Conservation (phyloP, 2,329 filamentous ascomycete species). For the Cordyceps militaris region DNA sequence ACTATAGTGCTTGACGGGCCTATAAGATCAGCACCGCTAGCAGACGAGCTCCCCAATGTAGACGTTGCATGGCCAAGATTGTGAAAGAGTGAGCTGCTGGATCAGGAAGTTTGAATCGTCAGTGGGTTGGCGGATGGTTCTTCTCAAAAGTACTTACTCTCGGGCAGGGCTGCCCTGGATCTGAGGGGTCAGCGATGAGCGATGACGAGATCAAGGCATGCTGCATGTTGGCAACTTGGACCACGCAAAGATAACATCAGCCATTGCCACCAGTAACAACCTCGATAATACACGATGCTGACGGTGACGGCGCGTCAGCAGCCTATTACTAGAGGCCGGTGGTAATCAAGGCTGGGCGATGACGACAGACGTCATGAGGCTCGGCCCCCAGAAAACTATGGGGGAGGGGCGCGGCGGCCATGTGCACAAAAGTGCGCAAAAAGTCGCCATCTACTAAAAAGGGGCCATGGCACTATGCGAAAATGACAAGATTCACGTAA, state of each 20-base stretch:
- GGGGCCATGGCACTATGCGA: background rate
- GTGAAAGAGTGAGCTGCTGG: background rate
- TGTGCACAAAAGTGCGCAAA: background rate
- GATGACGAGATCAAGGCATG: background rate
- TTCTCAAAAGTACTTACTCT: background rate
- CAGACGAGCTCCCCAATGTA: background rate
- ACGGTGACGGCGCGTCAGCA: background rate
- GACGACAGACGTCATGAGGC: slow-evolving; percentile 12
- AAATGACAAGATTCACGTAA: background rate
- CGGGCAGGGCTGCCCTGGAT: background rate
- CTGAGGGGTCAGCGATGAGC: background rate
- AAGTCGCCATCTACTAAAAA: background rate
- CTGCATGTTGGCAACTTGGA: background rate
- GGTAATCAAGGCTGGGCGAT: slow-evolving; percentile 10
- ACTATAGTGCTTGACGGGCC: background rate
- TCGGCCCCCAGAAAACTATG: background rate
- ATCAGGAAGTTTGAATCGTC: background rate
- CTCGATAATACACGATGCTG: background rate
- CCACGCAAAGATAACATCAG: background rate
- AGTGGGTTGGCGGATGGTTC: background rate
- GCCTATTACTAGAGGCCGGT: background rate
- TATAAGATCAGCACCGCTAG: slow-evolving; percentile 2
- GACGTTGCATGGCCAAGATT: background rate
- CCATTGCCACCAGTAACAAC: background rate
- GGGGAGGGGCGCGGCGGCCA: background rate